These are phyloP conservation scores for Polytolypa hystricis DNA, from an alignment of 2,329 filamentous ascomycete species.

Conservation along the genomic window DNA sequence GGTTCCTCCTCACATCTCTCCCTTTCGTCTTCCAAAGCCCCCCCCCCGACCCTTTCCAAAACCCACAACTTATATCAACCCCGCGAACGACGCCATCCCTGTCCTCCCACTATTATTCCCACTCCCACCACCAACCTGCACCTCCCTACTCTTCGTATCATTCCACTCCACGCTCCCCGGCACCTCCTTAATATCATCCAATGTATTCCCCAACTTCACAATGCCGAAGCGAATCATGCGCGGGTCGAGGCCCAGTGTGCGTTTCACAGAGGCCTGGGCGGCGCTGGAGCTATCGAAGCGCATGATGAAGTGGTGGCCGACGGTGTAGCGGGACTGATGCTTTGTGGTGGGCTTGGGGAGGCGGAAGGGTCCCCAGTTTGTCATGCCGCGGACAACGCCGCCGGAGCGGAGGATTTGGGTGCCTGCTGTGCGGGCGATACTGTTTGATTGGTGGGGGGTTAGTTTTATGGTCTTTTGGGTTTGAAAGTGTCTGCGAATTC, in stretches of 20 bases:
- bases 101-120: too few relatives aligned
- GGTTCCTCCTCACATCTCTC: too few relatives aligned
- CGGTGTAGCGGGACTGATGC: conserved; percentile 71
- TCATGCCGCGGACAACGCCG: conserved; percentile 82
- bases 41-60: too few relatives aligned
- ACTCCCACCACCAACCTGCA: too few relatives aligned
- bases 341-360: conserved; percentile 69
- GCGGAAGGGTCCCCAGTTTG: conserved; percentile 89
- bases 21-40: too few relatives aligned
- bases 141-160: conserved; percentile 11
- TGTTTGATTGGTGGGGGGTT: conserved; percentile 27
- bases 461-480: conserved; percentile 1
- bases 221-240: conserved; percentile 78
- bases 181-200: conserved; percentile 51
- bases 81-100: too few relatives aligned
- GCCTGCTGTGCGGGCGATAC: conserved; percentile 79
- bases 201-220: conserved; percentile 67
- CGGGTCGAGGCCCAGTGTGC: conserved; percentile 73
- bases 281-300: conserved; percentile 73
- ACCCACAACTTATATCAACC: too few relatives aligned
- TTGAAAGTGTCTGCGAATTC: too few relatives aligned
- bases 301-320: conserved; percentile 96
- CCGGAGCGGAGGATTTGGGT: conserved; percentile 69
- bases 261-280: conserved; percentile 64
- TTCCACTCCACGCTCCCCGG: conserved; percentile 46